phyloP scores from a whole-genome alignment of 169 alveolate genomes.

The Plasmodium knowlesi region DNA sequence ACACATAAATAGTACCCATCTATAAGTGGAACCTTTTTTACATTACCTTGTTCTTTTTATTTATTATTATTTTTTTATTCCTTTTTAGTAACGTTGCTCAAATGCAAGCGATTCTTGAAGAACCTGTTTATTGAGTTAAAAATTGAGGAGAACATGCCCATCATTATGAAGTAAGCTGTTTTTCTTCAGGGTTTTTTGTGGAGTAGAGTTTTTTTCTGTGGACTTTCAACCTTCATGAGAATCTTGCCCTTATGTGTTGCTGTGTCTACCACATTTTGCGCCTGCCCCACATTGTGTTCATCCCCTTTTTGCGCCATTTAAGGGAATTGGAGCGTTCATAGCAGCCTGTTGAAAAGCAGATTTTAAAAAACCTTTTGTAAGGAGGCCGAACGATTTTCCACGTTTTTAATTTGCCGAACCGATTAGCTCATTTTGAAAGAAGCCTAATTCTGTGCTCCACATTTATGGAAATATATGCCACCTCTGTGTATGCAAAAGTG shows the following conservation, averaged over 20 bases:
- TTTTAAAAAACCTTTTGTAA: background rate
- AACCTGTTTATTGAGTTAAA: constrained; percentile 20
- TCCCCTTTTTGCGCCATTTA: background rate
- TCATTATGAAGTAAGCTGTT: constrained; percentile 18
- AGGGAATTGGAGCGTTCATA: constrained; percentile 38
- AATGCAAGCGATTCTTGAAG: constrained; percentile 25
- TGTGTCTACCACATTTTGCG: background rate
- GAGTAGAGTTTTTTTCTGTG: background rate
- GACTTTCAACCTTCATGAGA: background rate
- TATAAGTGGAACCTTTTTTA: background rate
- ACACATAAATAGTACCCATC: background rate
- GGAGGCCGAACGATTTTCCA: background rate
- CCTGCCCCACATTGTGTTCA: background rate
- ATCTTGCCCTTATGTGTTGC: background rate
- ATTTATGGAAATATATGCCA: background rate
- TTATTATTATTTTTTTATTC: background rate
- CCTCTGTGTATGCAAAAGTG: background rate
- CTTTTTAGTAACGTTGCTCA: constrained; percentile 20
- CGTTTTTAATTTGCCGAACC: background rate
- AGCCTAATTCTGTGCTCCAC: background rate
- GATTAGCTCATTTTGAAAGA: background rate
- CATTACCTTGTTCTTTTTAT: background rate
- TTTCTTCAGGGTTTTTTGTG: background rate
- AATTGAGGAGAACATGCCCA: constrained; percentile 25
- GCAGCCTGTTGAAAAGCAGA: background rate